Evolutionary conservation across 805 yeast species (phyloP).

Genomic region (Ogataea zsoltii): DNA sequence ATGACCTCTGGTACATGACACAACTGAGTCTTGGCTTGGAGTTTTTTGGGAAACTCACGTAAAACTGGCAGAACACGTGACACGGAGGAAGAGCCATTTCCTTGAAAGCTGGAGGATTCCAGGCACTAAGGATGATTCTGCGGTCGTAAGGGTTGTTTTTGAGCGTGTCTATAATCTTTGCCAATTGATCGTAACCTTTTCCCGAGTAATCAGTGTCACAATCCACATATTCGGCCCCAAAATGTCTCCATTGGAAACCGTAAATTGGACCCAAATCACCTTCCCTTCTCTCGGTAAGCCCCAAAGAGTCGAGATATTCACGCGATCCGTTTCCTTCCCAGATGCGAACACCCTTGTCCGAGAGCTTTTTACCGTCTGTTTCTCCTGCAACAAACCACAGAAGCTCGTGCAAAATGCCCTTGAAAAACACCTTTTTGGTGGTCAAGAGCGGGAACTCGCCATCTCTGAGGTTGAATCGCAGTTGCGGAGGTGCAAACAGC

Average conservation of each 20-base stretch:
- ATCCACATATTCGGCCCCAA: constrained; percentile 88
- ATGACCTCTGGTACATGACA: constrained; percentile 91
- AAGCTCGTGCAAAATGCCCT: constrained; percentile 85
- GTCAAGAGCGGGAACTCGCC: constrained; percentile 85
- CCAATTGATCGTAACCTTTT: constrained; percentile 88
- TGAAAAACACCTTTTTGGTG: constrained; percentile 87
- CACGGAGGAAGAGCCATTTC: constrained; percentile 99
- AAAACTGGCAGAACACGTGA: constrained; percentile 94
- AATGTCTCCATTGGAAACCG: constrained; percentile 99
- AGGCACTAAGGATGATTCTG: constrained; percentile 91
- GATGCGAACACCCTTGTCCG: constrained; percentile 87
- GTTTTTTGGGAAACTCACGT: constrained; percentile 76
- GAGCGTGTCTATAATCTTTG: constrained; percentile 73
- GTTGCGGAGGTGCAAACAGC: constrained; percentile 93
- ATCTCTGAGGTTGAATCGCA: constrained; percentile 73
- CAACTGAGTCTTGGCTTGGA: constrained; percentile 75
- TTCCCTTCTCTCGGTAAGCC: constrained; percentile 75
- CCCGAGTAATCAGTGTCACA: constrained; percentile 87
- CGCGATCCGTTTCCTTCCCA: constrained; percentile 99
- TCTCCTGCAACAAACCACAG: constrained; percentile 91
- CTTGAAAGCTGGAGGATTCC: constrained; percentile 96
- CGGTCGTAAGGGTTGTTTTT: constrained; percentile 92
- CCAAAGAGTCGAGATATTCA: constrained; percentile 82
- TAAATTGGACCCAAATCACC: constrained; percentile 98
- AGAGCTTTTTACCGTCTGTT: constrained; percentile 79